Base-by-base conservation (phyloP, 768 basidiomycete species). In the Symmetrospora coprosmae region DNA sequence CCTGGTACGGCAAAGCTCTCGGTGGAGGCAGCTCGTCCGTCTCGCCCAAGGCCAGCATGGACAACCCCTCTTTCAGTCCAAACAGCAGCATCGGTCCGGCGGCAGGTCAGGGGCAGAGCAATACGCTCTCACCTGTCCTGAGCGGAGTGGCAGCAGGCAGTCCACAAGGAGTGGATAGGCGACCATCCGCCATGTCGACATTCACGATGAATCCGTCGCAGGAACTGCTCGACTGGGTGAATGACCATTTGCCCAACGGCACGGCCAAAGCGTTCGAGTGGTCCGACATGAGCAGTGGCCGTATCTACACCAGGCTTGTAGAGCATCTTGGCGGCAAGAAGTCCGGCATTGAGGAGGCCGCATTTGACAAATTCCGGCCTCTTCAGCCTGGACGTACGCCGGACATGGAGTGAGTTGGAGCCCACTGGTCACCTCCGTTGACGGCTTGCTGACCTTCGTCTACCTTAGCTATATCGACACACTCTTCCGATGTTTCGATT, bases 401-500 rank as follows among this genome's bases (percentile, higher is more conserved):
- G 30, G 64, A 61, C 2, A 13, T 46, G 31, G 7, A 27, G n/a
- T 65, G 58, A 28, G 65, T 66, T 30, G 45, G 50, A 2, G 53
- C 47, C 7, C 62, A 63, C 48, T 51, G 65, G 43, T 62, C 64
- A 27, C 50, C 55, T 17, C 47, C 62, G 33, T 63, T 65, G n/a
- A 51, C 50, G 39, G 16, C 28, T 7, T 9, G 13, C 28, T 50
- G n/a, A 16, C 17, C 25, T 79, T 81, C 23, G 81, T 86, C 73
- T n/a, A n/a, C n/a, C n/a, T 89, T 69, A 84, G 91, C 65, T 86
- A 84, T 65, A 75, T 92, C 14, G 86, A 88, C 27, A 87, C 89
- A 16, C 75, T 92, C 28, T 90, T 92, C 75, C 78, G 80, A 59
- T 74, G 92, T 56, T 92, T 94, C 73, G 91, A 96, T 73, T 90